Evolutionary conservation across 768 basidiomycete genomes (phyloP).

Genomic region (Sporobolomyces pararoseus): DNA sequence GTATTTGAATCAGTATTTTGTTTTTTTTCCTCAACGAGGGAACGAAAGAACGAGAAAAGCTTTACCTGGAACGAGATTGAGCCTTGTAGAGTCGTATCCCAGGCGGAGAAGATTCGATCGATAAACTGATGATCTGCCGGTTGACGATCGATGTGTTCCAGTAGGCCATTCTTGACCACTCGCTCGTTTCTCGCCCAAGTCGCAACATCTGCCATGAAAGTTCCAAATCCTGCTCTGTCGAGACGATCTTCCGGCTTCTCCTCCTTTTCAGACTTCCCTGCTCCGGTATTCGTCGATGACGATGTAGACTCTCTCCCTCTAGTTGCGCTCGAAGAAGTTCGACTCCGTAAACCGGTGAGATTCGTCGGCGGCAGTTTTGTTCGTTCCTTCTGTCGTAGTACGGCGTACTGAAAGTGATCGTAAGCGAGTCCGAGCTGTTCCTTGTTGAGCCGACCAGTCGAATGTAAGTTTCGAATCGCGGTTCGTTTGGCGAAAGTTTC

Average conservation of each 20-base stretch:
- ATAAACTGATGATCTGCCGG: conserved; percentile 96
- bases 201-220: conserved; percentile 84
- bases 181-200: conserved; percentile 91
- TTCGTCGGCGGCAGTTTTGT: conserved; percentile 1
- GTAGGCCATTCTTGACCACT: conserved; percentile 86
- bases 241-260: conserved; percentile 86
- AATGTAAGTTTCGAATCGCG: conserved; percentile 78
- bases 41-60: conserved; percentile 36
- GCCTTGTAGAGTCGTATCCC: conserved; percentile 78
- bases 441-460: conserved; percentile 73
- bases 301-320: neutral
- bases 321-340: conserved; percentile 14
- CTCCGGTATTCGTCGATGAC: conserved; percentile 9
- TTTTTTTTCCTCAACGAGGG: too few species aligned
- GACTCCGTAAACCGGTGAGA: conserved; percentile 20
- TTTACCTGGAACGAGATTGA: conserved; percentile 86
- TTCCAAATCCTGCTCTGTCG: conserved; percentile 74
- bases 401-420: conserved; percentile 56
- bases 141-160: conserved; percentile 79
- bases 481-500: conserved; percentile 91
- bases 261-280: conserved; percentile 46
- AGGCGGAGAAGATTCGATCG: conserved; percentile 87
- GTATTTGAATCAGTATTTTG: too few species aligned
- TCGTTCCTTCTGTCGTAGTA: conserved; percentile 35
- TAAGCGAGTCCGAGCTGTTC: conserved; percentile 86